Percentiles rank a stretch among this genome's conserved stretches.
Evolutionary conservation across 1,284 basidiomycete species (phyloP).

Genomic region (Trametes hirsuta): DNA sequence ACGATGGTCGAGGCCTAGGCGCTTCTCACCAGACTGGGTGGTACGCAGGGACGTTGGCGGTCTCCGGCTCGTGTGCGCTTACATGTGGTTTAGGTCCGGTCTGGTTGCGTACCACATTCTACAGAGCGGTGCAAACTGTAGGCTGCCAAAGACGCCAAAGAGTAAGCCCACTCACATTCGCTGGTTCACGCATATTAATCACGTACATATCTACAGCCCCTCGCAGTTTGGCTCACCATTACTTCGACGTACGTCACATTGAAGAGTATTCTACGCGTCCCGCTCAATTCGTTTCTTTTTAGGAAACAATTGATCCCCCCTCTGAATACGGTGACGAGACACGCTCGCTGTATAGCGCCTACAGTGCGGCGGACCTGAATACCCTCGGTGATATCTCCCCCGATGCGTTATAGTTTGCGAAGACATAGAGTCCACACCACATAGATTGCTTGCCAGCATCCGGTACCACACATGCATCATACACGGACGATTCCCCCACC

Average conservation of each 20-base stretch:
- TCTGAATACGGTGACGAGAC: constrained; percentile 74
- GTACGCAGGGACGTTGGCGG: constrained; percentile 42
- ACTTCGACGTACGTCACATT: constrained; percentile 78
- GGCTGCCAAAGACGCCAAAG: constrained; percentile 85
- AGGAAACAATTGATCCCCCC: constrained; percentile 74
- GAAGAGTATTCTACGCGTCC: not conserved
- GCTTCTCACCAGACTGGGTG: constrained; percentile 98
- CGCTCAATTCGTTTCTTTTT: constrained; percentile 11
- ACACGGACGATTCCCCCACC: not conserved
- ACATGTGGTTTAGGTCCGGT: constrained; percentile 66
- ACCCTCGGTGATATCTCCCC: constrained; percentile 79
- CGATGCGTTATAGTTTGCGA: constrained; percentile 48
- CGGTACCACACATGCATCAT: not conserved
- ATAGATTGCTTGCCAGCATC: not conserved
- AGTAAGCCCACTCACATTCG: constrained; percentile 55
- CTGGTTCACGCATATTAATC: not conserved
- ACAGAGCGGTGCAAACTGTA: constrained; percentile 83
- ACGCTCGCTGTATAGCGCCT: constrained; percentile 62
- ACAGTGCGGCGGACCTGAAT: constrained; percentile 61
- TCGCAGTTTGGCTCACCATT: constrained; percentile 85
- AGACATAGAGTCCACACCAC: not conserved
- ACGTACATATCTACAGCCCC: constrained; percentile 62
- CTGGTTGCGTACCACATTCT: constrained; percentile 91
- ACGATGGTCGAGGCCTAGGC: constrained; percentile 89
- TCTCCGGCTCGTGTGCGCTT: not conserved